phyloP scores from a whole-genome alignment of 192 early-diverging fungal species.

The Spizellomyces punctatus region DNA sequence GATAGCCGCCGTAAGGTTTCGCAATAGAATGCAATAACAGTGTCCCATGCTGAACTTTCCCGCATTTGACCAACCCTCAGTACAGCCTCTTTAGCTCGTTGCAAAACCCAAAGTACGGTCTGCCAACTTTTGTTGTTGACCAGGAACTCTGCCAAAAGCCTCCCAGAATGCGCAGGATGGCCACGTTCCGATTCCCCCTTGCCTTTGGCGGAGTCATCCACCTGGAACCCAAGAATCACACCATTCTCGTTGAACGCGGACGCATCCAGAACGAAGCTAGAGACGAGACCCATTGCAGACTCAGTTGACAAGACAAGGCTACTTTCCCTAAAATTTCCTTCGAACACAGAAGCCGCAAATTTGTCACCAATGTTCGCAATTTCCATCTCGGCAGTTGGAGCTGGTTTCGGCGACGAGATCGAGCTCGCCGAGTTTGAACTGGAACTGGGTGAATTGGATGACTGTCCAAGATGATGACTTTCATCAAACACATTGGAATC shows the following conservation, averaged over 20 bases:
- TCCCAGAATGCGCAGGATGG: constrained; percentile 35
- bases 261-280: constrained; percentile 40
- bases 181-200: constrained; percentile 26
- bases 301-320: constrained; percentile 64
- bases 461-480: neutral
- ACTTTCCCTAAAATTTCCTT: constrained; percentile 55
- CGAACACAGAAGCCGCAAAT: constrained; percentile 47
- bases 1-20: constrained; percentile 26
- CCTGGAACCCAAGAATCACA: neutral
- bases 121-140: constrained; percentile 38
- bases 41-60: constrained; percentile 6
- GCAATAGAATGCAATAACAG: constrained; percentile 10
- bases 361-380: constrained; percentile 40
- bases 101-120: constrained; percentile 36
- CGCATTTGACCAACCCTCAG: constrained; percentile 20
- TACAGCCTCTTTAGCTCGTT: constrained; percentile 36
- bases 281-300: constrained; percentile 50
- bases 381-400: constrained; percentile 29
- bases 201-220: constrained; percentile 23
- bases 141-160: constrained; percentile 38
- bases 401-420: constrained; percentile 18
- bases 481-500: neutral
- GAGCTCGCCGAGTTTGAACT: constrained; percentile 10
- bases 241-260: constrained; percentile 3
- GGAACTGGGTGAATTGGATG: neutral